Conservation (phyloP, 495 filamentous ascomycete species). For the Lepraria neglecta region DNA sequence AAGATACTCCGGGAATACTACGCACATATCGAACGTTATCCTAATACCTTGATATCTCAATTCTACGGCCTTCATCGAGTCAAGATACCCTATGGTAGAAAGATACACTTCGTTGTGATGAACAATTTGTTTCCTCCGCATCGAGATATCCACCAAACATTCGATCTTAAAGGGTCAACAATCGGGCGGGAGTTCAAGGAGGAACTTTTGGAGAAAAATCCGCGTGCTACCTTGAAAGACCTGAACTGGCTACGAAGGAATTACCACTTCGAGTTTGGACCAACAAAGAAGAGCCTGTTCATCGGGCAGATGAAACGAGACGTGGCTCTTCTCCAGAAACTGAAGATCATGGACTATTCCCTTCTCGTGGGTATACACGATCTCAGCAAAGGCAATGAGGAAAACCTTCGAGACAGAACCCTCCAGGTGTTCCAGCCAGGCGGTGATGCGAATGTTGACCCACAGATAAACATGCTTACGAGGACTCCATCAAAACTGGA, state of each 20-base stretch:
- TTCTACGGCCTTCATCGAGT: slow-evolving; percentile 97
- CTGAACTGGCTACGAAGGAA: slow-evolving; percentile 91
- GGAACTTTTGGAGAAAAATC: slow-evolving; percentile 79
- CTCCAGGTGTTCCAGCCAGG: slow-evolving; percentile 93
- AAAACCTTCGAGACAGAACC: slow-evolving; percentile 91
- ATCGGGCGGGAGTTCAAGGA: slow-evolving; percentile 87
- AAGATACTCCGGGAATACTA: slow-evolving; percentile 93
- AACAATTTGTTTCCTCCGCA: slow-evolving; percentile 99
- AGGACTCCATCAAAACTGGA: slow-evolving; percentile 94
- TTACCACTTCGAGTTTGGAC: slow-evolving; percentile 78
- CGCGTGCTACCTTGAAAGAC: slow-evolving; percentile 91
- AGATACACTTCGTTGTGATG: slow-evolving; percentile 99
- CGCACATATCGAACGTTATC: slow-evolving; percentile 84
- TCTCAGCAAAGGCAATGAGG: slow-evolving; percentile 79
- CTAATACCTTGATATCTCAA: slow-evolving; percentile 93
- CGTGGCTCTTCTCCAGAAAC: slow-evolving; percentile 71
- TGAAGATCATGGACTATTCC: slow-evolving; percentile 99
- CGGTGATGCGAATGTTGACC: slow-evolving; percentile 53
- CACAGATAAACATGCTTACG: slow-evolving; percentile 59
- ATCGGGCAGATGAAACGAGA: slow-evolving; percentile 83
- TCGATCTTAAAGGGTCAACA: slow-evolving; percentile 96
- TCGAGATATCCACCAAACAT: slow-evolving; percentile 93
- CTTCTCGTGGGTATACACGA: slow-evolving; percentile 94
- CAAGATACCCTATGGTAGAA: slow-evolving; percentile 95
- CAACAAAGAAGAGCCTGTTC: slow-evolving; percentile 77